Percentiles rank a stretch among this genome's conserved stretches.
phyloP scores from a whole-genome alignment of 768 basidiomycete genomes.

The Nidularia sp. region DNA sequence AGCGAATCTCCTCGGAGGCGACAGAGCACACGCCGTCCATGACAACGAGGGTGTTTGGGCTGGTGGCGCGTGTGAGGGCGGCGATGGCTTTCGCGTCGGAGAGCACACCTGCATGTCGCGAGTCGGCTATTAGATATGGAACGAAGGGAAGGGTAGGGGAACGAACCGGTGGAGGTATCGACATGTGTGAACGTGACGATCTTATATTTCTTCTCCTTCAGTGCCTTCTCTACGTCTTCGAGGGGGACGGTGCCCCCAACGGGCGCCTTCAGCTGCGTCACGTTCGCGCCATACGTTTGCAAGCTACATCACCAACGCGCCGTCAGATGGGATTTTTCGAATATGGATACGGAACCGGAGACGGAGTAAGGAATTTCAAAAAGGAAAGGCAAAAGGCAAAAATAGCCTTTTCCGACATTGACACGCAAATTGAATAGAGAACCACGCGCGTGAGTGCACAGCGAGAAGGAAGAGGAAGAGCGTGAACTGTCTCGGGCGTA shows the following conservation, averaged over 20 bases:
- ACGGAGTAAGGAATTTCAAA: too few species aligned
- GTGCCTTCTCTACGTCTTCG: conserved; percentile 59
- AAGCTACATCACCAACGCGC: conserved; percentile 42
- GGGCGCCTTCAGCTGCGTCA: conserved; percentile 77
- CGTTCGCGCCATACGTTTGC: conserved; percentile 83
- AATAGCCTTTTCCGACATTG: too few species aligned
- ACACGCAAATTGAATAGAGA: too few species aligned
- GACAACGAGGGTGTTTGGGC: conserved; percentile 83
- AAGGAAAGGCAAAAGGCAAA: too few species aligned
- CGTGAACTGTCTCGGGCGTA: too few species aligned
- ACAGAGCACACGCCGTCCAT: conserved; percentile 97
- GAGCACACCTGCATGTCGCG: conserved; percentile 58
- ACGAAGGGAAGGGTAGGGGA: neutral
- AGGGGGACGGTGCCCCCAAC: conserved; percentile 73
- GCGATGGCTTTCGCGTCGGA: conserved; percentile 79
- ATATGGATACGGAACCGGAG: too few species aligned
- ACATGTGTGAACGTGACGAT: conserved; percentile 93
- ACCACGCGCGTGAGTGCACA: too few species aligned
- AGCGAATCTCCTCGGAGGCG: conserved; percentile 90
- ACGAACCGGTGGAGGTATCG: conserved; percentile 77
- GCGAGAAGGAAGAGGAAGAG: too few species aligned
- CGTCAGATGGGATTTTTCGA: neutral
- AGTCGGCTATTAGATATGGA: neutral
- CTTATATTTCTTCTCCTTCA: conserved; percentile 82
- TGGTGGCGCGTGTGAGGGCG: conserved; percentile 65